Conservation (phyloP, 306 rosid species). For the Malus fusca region DNA sequence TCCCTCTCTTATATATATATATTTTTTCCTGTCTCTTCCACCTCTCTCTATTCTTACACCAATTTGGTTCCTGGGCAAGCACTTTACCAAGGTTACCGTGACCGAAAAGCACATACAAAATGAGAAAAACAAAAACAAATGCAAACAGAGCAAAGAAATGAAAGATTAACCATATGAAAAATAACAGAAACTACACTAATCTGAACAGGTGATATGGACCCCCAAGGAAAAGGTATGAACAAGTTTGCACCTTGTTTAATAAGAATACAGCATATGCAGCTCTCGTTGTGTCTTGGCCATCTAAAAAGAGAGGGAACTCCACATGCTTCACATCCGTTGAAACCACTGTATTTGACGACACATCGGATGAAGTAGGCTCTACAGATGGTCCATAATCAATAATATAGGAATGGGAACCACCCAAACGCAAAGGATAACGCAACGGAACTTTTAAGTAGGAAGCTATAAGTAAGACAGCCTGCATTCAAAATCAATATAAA, state of each 20-base stretch:
- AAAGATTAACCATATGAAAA: background rate
- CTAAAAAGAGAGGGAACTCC: slow-evolving; percentile 85
- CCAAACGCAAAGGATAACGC: slow-evolving; percentile 78
- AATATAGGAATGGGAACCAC: slow-evolving; percentile 80
- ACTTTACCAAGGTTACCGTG: too few species aligned
- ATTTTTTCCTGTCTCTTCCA: too few species aligned
- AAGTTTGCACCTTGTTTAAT: slow-evolving; percentile 65
- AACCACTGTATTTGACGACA: slow-evolving; percentile 33
- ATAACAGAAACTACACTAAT: background rate
- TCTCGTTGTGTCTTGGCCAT: slow-evolving; percentile 94
- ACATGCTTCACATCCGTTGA: slow-evolving; percentile 41
- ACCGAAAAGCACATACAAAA: background rate
- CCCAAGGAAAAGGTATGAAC: background rate
- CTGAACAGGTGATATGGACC: background rate
- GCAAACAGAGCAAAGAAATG: background rate
- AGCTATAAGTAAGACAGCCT: slow-evolving; percentile 86
- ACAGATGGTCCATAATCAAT: slow-evolving; percentile 72
- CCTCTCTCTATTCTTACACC: background rate
- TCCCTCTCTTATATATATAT: too few species aligned
- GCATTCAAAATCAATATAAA: slow-evolving; percentile 34
- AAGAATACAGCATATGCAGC: slow-evolving; percentile 93
- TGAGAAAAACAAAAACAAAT: background rate
- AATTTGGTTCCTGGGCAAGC: background rate
- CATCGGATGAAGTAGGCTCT: slow-evolving; percentile 50
- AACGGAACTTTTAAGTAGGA: slow-evolving; percentile 81